These are phyloP conservation scores for Actinomortierella wolfii DNA, from an alignment of 371 early-diverging fungal genomes.

Conservation along the genomic window DNA sequence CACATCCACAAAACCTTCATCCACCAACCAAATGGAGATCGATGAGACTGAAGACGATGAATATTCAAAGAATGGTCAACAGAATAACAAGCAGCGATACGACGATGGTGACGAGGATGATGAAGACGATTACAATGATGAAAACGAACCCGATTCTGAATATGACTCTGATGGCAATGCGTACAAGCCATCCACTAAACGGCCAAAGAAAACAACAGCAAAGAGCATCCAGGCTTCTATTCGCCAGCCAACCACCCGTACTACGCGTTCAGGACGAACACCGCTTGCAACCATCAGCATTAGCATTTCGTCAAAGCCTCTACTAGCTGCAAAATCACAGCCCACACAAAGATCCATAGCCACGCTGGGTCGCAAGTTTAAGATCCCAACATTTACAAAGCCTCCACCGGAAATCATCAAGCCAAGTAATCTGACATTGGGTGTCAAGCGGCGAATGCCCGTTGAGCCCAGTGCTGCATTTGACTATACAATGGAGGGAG, in stretches of 20 bases:
- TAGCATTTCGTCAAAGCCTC: slow-evolving; percentile 34
- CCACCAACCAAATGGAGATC: too few relatives aligned
- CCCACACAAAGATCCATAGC: slow-evolving; percentile 9
- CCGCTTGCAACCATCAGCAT: slow-evolving; percentile 15
- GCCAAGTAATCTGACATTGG: slow-evolving; percentile 54
- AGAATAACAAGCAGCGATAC: too few relatives aligned
- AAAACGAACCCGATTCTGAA: slow-evolving; percentile 15
- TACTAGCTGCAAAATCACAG: slow-evolving; percentile 9
- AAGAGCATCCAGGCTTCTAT: slow-evolving; percentile 18
- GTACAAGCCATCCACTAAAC: slow-evolving; percentile 13
- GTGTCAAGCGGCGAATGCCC: slow-evolving; percentile 60
- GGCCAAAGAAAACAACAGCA: slow-evolving; percentile 16
- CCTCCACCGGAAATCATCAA: slow-evolving; percentile 23
- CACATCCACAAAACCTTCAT: too few relatives aligned
- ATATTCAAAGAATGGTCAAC: too few relatives aligned
- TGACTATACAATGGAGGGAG: slow-evolving; percentile 85
- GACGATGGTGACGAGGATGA: too few relatives aligned
- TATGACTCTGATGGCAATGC: slow-evolving; percentile 16
- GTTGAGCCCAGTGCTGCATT: slow-evolving; percentile 71
- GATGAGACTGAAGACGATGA: too few relatives aligned
- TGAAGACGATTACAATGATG: slow-evolving; percentile 9
- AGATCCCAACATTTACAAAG: slow-evolving; percentile 29
- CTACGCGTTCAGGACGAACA: slow-evolving; percentile 34
- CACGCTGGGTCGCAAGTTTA: slow-evolving; percentile 24
- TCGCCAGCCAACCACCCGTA: slow-evolving; percentile 11